Evolutionary conservation across 768 basidiomycete genomes (phyloP).

Genomic region (Hericium alpestre): DNA sequence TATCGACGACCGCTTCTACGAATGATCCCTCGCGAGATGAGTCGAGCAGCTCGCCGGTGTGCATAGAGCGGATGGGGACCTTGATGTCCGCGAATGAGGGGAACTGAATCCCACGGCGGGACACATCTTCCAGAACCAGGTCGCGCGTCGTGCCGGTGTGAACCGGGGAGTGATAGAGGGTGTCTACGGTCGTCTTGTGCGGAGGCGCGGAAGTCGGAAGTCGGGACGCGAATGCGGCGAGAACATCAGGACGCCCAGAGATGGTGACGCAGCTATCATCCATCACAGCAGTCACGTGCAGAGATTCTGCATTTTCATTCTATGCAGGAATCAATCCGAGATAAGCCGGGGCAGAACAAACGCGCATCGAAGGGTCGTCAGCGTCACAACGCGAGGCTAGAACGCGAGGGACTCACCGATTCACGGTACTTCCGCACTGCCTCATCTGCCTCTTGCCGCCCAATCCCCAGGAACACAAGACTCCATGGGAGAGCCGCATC

Average conservation of each 20-base stretch:
- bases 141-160: slow-evolving; percentile 24
- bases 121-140: slow-evolving; percentile 34
- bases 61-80: slow-evolving; percentile 10
- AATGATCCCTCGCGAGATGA: background rate
- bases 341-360: background rate
- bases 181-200: slow-evolving; percentile 35
- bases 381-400: background rate
- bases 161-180: slow-evolving; percentile 41
- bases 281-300: slow-evolving; percentile 43
- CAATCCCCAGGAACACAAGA: slow-evolving; percentile 28
- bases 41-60: slow-evolving; percentile 6
- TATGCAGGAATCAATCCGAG: background rate
- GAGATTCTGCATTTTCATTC: slow-evolving; percentile 6
- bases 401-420: slow-evolving; percentile 12
- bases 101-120: slow-evolving; percentile 35
- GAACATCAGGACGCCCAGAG: slow-evolving; percentile 45
- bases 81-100: slow-evolving; percentile 36
- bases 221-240: slow-evolving; percentile 31
- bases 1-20: slow-evolving; percentile 8
- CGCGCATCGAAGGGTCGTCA: slow-evolving; percentile 13
- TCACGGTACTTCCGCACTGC: slow-evolving; percentile 18
- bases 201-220: slow-evolving; percentile 26
- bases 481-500: slow-evolving; percentile 33
- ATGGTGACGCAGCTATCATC: slow-evolving; percentile 39
- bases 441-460: slow-evolving; percentile 15